Conservation (phyloP, 495 filamentous ascomycete species). For the Penicillium herquei region DNA sequence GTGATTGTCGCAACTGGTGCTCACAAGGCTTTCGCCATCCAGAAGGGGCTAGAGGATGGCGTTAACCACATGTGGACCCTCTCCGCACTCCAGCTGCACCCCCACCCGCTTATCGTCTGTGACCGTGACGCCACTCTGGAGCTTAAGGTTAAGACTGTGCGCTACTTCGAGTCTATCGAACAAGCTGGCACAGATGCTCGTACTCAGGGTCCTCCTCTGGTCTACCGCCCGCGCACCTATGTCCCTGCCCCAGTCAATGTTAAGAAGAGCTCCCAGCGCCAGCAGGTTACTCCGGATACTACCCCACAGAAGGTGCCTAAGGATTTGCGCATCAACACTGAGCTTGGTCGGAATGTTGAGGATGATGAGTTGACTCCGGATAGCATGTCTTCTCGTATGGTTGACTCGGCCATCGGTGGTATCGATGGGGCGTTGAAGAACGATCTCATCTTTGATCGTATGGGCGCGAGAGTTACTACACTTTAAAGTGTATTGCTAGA, state of each 20-base stretch:
- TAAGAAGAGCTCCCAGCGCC: slow-evolving; percentile 20
- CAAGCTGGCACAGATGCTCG: slow-evolving; percentile 56
- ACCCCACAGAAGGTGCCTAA: slow-evolving; percentile 39
- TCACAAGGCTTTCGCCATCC: slow-evolving; percentile 77
- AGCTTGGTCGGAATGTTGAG: slow-evolving; percentile 37
- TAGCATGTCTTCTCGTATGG: slow-evolving; percentile 65
- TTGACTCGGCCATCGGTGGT: slow-evolving; percentile 51
- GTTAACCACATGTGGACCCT: slow-evolving; percentile 91
- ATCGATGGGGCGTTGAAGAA: slow-evolving; percentile 40
- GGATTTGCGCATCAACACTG: slow-evolving; percentile 46
- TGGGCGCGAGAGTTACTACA: slow-evolving; percentile 39
- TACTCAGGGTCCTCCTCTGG: slow-evolving; percentile 54
- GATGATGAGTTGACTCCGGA: slow-evolving; percentile 62
- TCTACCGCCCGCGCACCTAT: slow-evolving; percentile 42
- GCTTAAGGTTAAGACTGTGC: slow-evolving; percentile 83
- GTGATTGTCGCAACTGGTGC: slow-evolving; percentile 79
- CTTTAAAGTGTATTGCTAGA: slow-evolving; percentile 18
- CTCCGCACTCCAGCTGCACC: slow-evolving; percentile 75
- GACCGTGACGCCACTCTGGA: slow-evolving; percentile 85
- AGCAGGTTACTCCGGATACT: slow-evolving; percentile 25
- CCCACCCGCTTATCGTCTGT: slow-evolving; percentile 75
- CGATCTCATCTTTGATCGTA: slow-evolving; percentile 43
- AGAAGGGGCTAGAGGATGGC: slow-evolving; percentile 77
- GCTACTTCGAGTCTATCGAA: slow-evolving; percentile 63
- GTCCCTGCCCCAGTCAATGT: slow-evolving; percentile 33